A percentile compares a stretch with the other conserved stretches of the same genome.
Conservation (phyloP, 2,329 filamentous ascomycete genomes). For the Colletotrichum theobromicola region DNA sequence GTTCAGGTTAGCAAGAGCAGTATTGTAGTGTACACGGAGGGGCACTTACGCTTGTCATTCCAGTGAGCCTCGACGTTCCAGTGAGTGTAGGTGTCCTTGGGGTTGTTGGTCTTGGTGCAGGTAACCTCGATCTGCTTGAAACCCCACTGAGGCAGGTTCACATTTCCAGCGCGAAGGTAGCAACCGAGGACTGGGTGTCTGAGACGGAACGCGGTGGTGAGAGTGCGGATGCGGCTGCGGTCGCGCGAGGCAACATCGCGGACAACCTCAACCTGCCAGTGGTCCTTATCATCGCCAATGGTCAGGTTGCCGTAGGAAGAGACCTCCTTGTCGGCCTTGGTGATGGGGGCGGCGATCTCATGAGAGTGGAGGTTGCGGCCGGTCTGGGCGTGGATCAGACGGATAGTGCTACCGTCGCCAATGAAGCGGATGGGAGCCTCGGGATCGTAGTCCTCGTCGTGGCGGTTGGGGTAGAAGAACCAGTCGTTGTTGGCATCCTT, state of each 20-base stretch:
- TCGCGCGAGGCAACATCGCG: conserved; percentile 88
- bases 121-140: conserved; percentile 99
- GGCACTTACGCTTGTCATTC: conserved; percentile 85
- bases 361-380: conserved; percentile 98
- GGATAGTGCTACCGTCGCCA: conserved; percentile 77
- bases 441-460: conserved; percentile 73
- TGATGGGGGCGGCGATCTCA: conserved; percentile 84
- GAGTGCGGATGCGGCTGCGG: conserved; percentile 82
- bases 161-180: conserved; percentile 93
- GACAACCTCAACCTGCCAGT: conserved; percentile 94
- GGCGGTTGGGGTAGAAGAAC: conserved; percentile 96
- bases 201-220: conserved; percentile 92
- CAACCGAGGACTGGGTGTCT: conserved; percentile 84
- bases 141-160: conserved; percentile 97
- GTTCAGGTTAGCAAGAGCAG: conserved; percentile 33
- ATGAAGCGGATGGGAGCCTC: conserved; percentile 78
- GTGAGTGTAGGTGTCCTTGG: conserved; percentile 92
- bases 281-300: conserved; percentile 95
- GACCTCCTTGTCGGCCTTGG: conserved; percentile 90
- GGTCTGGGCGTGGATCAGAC: conserved; percentile 92
- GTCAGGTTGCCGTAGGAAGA: conserved; percentile 96
- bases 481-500: conserved; percentile 99
- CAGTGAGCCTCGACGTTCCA: conserved; percentile 98
- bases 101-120: conserved; percentile 91
- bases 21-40: neutral